Base-by-base conservation (phyloP, 2,329 filamentous ascomycete species). In the Nothopassalora personata region DNA sequence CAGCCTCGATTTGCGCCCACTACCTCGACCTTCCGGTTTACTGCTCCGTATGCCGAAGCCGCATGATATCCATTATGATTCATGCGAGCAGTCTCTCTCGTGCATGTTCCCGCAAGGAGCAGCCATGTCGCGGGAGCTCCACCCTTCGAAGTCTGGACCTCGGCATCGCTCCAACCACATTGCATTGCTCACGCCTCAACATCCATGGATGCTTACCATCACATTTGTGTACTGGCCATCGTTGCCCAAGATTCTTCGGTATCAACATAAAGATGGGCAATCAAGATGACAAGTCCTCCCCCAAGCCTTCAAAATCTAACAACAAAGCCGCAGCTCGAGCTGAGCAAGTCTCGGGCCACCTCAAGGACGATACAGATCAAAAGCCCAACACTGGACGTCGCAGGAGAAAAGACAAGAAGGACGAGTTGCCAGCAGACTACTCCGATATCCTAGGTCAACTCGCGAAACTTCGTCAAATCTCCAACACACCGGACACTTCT, bases 371-470 rank as follows among this genome's bases (percentile, higher is more conserved):
- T 23, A 73, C 74, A 3, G 77, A 82, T 64, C 68, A 80, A 56
- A 61, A 68, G 49, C 67, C 71, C 60, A 67, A 66, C 69, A 60
- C 64, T 51, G 47, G 64, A 55, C 56, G 60, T 23, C 57, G 66
- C 55, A 69, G 71, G 59, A 68, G 70, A 63, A 70, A 70, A 46
- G 74, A 72, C 57, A 68, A 66, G 7, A 69, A 72, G 28, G 68
- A 73, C 36, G 75, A 75, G 8, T 75, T 84, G 0, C 84, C 84
- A 28, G 77, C 81, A 53, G 83, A 87, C 70, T 84, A 86, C 70
- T 82, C 81, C 34, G 85, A 87, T 63, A 78, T 86, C 15, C 79
- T 85, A 0, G 73, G 71, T n/a, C 82, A 86, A 64, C 75, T 87
- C n/a, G 63, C 72, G 5, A 75, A 76, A 0, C 76, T 87, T 1